Percentiles rank a stretch among this genome's conserved stretches.
phyloP scores from a whole-genome alignment of 2,329 filamentous ascomycete genomes.

The Hymenoscyphus occultus region DNA sequence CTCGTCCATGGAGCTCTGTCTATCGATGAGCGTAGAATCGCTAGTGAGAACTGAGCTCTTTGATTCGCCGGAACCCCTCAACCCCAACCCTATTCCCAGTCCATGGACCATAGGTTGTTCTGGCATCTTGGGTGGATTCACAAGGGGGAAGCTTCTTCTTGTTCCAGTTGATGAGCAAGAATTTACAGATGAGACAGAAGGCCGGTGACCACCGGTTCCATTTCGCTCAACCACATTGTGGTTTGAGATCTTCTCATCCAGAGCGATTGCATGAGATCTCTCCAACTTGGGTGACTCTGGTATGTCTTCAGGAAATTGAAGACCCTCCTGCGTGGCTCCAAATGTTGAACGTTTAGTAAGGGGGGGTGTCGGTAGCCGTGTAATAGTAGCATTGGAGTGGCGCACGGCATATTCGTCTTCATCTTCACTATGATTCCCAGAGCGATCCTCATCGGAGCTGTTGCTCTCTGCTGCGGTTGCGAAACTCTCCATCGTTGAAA shows the following conservation, averaged over 20 bases:
- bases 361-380: slow-evolving; percentile 19
- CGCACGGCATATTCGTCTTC: slow-evolving; percentile 42
- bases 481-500: slow-evolving; percentile 60
- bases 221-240: slow-evolving; percentile 20
- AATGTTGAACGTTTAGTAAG: slow-evolving; percentile 33
- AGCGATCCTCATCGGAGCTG: slow-evolving; percentile 29
- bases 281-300: slow-evolving; percentile 12
- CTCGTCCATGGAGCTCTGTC: slow-evolving; percentile 12
- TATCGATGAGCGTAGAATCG: slow-evolving; percentile 23
- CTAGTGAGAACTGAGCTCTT: slow-evolving; percentile 20
- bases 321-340: slow-evolving; percentile 19
- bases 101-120: slow-evolving; percentile 14
- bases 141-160: slow-evolving; percentile 59
- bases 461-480: slow-evolving; percentile 59
- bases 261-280: slow-evolving; percentile 16
- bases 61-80: slow-evolving; percentile 19
- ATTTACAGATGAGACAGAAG: slow-evolving; percentile 50
- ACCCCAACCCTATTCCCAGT: not conserved
- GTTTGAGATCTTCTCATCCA: not conserved
- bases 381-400: slow-evolving; percentile 25
- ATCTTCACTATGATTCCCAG: slow-evolving; percentile 38
- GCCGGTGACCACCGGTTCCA: slow-evolving; percentile 43
- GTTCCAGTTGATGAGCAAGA: slow-evolving; percentile 49
- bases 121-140: slow-evolving; percentile 47
- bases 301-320: slow-evolving; percentile 14